These are phyloP conservation scores for Psilocybe mexicana DNA, from an alignment of 1,284 basidiomycete species.

Conservation along the genomic window DNA sequence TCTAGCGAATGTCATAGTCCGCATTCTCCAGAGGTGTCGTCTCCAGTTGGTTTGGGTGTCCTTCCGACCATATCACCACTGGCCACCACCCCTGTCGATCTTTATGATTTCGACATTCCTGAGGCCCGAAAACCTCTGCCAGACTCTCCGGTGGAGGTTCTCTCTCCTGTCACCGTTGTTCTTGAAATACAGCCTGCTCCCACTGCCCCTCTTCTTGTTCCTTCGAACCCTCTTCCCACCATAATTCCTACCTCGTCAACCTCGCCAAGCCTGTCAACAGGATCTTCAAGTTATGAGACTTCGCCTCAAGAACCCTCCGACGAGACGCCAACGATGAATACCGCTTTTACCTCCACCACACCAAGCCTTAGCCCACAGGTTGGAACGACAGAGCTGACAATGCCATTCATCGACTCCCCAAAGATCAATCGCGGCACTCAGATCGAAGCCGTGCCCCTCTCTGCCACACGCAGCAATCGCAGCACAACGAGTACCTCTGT, in stretches of 20 bases:
- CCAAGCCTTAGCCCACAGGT: no score
- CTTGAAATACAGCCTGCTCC: conserved; percentile 3
- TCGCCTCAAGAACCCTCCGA: conserved; percentile 20
- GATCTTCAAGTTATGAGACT: conserved; percentile 14
- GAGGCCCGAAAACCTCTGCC: conserved; percentile 26
- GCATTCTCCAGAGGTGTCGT: conserved; percentile 22
- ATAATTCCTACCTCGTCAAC: conserved; percentile 4
- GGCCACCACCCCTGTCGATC: conserved; percentile 25
- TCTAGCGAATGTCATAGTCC: conserved; percentile 23
- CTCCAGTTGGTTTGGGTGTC: conserved; percentile 23
- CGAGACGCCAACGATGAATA: no score
- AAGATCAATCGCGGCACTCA: not conserved
- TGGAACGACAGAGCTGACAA: not conserved
- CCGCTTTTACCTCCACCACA: no score
- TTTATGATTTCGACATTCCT: conserved; percentile 22
- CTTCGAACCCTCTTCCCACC: not conserved
- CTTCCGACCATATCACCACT: conserved; percentile 28
- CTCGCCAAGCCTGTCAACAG: conserved; percentile 14
- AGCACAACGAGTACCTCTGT: conserved; percentile 2
- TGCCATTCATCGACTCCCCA: not conserved
- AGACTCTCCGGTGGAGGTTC: conserved; percentile 18
- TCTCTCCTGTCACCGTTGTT: conserved; percentile 18
- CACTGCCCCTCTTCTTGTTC: not conserved
- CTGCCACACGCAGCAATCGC: not conserved
- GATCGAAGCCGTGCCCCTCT: not conserved